Percentiles rank a stretch among this genome's conserved stretches.
These are phyloP conservation scores for Hemileccinum impolitum DNA, from an alignment of 768 basidiomycete species.

Conservation along the genomic window DNA sequence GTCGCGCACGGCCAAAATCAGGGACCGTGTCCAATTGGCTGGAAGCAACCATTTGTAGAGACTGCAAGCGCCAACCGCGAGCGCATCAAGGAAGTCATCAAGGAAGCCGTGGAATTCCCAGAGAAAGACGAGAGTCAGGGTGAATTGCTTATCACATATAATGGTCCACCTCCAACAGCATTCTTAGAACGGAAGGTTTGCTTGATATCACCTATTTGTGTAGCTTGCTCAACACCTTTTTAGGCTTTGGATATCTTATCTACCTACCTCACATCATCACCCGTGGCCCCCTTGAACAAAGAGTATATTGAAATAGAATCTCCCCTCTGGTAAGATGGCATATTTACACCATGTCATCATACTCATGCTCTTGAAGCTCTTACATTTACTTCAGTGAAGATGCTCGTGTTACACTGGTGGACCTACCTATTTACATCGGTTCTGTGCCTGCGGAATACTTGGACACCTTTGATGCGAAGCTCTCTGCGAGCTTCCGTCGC, in stretches of 20 bases:
- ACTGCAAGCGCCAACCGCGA: slow-evolving; percentile 67
- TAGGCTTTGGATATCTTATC: slow-evolving; percentile 83
- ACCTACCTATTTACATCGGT: slow-evolving; percentile 74
- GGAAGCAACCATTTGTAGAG: slow-evolving; percentile 95
- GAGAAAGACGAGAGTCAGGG: slow-evolving; percentile 96
- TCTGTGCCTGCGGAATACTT: slow-evolving; percentile 83
- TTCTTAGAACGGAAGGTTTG: slow-evolving; percentile 70
- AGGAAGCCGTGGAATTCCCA: slow-evolving; percentile 83
- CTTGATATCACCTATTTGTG: not conserved
- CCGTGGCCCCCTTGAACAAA: slow-evolving; percentile 80
- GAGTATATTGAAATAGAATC: slow-evolving; percentile 90
- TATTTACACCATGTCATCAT: not conserved
- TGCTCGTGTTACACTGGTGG: slow-evolving; percentile 64
- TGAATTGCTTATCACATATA: slow-evolving; percentile 72
- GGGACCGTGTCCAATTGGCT: slow-evolving; percentile 70
- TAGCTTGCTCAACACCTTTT: slow-evolving; percentile 3
- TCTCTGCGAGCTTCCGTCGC: slow-evolving; percentile 64
- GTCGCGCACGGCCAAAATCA: slow-evolving; percentile 68
- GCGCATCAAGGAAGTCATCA: slow-evolving; percentile 49
- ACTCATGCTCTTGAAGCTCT: slow-evolving; percentile 46
- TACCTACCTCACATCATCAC: slow-evolving; percentile 85
- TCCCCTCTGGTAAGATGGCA: slow-evolving; percentile 68
- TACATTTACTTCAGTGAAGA: slow-evolving; percentile 85
- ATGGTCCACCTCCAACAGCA: slow-evolving; percentile 71
- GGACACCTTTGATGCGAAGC: slow-evolving; percentile 62